These are phyloP conservation scores for Tubosaeta sp. DNA, from an alignment of 768 basidiomycete species.

Conservation along the genomic window DNA sequence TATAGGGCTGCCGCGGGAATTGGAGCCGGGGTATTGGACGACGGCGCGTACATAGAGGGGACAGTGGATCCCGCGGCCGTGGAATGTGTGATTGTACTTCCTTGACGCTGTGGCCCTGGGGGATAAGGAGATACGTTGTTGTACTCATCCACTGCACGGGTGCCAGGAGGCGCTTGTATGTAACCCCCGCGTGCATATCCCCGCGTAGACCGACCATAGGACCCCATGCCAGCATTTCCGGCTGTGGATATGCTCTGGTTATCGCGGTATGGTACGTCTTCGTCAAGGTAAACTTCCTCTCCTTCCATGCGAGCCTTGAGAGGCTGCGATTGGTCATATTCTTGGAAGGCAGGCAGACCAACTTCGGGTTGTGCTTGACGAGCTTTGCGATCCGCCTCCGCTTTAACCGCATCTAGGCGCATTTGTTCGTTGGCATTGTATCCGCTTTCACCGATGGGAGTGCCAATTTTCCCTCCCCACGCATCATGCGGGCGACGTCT, in stretches of 20 bases:
- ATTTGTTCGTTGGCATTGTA: slow-evolving; percentile 53
- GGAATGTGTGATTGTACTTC: slow-evolving; percentile 36
- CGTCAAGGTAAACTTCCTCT: slow-evolving; percentile 54
- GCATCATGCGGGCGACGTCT: slow-evolving; percentile 44
- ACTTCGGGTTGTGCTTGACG: slow-evolving; percentile 53
- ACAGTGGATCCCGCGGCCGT: slow-evolving; percentile 42
- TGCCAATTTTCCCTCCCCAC: slow-evolving; percentile 34
- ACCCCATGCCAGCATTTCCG: slow-evolving; percentile 22
- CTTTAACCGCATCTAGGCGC: slow-evolving; percentile 81
- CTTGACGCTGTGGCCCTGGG: slow-evolving; percentile 39
- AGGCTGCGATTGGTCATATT: slow-evolving; percentile 58
- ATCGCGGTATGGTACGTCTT: slow-evolving; percentile 36
- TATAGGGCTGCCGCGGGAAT: slow-evolving; percentile 13
- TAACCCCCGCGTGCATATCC: slow-evolving; percentile 55
- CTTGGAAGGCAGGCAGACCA: slow-evolving; percentile 73
- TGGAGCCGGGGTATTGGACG: slow-evolving; percentile 23
- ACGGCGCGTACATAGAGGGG: slow-evolving; percentile 34
- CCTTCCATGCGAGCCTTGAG: slow-evolving; percentile 58
- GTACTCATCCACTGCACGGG: slow-evolving; percentile 73
- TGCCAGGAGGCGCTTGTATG: slow-evolving; percentile 57
- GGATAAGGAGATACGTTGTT: slow-evolving; percentile 50
- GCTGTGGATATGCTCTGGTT: slow-evolving; percentile 22
- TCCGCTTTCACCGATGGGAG: slow-evolving; percentile 24
- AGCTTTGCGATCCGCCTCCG: slow-evolving; percentile 80
- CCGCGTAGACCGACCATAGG: slow-evolving; percentile 31